Evolutionary conservation across 1,284 basidiomycete genomes (phyloP).

Genomic region (Cutaneotrichosporon cavernicola): DNA sequence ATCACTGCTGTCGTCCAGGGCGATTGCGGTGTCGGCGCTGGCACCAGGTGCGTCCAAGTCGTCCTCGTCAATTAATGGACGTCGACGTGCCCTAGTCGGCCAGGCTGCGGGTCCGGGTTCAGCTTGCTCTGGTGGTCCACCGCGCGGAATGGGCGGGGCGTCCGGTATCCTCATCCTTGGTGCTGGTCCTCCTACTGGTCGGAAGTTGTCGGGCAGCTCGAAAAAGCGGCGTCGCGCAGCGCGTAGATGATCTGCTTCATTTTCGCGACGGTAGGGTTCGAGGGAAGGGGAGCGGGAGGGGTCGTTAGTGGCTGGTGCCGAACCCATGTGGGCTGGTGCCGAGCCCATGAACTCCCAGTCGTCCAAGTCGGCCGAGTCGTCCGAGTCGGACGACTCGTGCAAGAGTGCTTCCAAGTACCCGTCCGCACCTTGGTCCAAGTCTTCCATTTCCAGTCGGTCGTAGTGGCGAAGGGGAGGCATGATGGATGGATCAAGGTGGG

Average conservation of each 20-base stretch:
- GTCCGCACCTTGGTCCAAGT: constrained; percentile 4
- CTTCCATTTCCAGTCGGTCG: background rate
- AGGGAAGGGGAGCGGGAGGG: background rate
- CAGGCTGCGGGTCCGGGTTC: background rate
- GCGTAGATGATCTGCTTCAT: background rate
- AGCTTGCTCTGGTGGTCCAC: background rate
- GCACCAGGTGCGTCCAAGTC: background rate
- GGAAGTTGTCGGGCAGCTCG: background rate
- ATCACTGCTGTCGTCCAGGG: background rate
- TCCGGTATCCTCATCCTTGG: background rate
- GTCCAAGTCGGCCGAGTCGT: background rate
- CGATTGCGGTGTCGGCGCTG: background rate
- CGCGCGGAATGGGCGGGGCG: background rate
- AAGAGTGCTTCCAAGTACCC: background rate
- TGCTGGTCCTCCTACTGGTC: background rate
- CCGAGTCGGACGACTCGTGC: background rate
- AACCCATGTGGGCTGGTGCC: background rate
- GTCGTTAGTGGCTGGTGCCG: background rate
- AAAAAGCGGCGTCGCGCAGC: background rate
- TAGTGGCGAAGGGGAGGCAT: background rate
- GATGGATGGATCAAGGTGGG: background rate
- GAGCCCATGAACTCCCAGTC: background rate
- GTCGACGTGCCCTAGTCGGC: background rate
- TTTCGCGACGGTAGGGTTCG: background rate
- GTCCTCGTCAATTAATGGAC: background rate